Evolutionary conservation across 331 rosid species (phyloP).

Genomic region (Acacia concinna): DNA sequence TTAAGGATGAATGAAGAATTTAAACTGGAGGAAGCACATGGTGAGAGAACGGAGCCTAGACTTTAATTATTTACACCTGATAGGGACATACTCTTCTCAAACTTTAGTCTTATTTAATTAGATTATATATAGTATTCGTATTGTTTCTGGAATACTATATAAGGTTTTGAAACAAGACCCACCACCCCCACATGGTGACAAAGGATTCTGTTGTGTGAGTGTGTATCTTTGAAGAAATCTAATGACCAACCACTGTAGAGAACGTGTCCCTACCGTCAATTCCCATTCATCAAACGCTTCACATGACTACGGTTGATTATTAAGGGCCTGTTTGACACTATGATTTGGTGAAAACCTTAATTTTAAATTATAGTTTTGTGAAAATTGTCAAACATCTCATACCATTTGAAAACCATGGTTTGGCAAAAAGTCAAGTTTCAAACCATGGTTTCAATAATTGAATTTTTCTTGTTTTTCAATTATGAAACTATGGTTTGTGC

Average conservation of each 20-base stretch:
- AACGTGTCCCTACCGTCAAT: conserved; percentile 10
- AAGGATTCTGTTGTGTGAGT: neutral
- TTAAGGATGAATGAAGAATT: neutral
- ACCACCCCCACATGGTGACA: conserved; percentile 10
- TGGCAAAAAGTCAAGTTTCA: too few relatives aligned
- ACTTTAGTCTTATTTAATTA: neutral
- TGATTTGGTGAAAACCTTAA: too few relatives aligned
- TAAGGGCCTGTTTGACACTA: too few relatives aligned
- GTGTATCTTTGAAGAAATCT: neutral
- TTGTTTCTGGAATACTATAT: neutral
- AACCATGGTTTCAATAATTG: too few relatives aligned
- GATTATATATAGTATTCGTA: neutral
- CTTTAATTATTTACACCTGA: neutral
- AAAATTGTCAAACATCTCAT: too few relatives aligned
- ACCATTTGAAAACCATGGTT: too few relatives aligned
- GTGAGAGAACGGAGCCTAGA: neutral
- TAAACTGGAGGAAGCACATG: neutral
- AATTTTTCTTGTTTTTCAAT: too few relatives aligned
- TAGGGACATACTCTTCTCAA: neutral
- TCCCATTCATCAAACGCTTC: neutral
- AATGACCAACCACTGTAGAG: conserved; percentile 16
- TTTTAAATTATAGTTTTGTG: too few relatives aligned
- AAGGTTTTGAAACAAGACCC: neutral
- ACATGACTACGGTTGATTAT: too few relatives aligned
- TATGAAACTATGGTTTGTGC: too few relatives aligned